Percentiles rank a stretch among this genome's conserved stretches.
phyloP scores from a whole-genome alignment of 2,329 filamentous ascomycete genomes.

The Allantophomopsis cytisporea region DNA sequence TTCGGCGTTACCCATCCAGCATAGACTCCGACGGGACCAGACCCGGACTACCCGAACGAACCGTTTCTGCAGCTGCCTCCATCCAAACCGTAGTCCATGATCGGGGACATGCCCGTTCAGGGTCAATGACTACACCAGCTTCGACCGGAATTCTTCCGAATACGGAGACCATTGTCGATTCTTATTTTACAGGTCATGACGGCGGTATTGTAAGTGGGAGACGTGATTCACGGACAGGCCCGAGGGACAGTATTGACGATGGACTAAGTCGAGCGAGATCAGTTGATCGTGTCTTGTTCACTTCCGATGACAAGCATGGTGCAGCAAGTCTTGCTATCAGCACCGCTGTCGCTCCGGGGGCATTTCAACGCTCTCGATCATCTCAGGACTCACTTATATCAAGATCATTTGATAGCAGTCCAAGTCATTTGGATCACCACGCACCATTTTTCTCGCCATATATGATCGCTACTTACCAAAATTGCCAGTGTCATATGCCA shows the following conservation, averaged over 20 bases:
- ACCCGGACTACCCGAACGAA: constrained; percentile 21
- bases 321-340: constrained; percentile 50
- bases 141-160: constrained; percentile 1
- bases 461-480: constrained; percentile 10
- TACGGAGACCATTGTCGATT: constrained; percentile 5
- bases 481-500: constrained; percentile 4
- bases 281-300: constrained; percentile 46
- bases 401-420: constrained; percentile 10
- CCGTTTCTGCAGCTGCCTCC: constrained; percentile 14
- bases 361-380: constrained; percentile 11
- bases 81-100: constrained; percentile 16
- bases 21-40: constrained; percentile 21
- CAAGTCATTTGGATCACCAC: constrained; percentile 2
- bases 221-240: constrained; percentile 1
- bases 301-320: constrained; percentile 47
- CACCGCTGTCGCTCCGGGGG: constrained; percentile 45
- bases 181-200: constrained; percentile 1
- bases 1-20: constrained; percentile 19
- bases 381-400: constrained; percentile 1
- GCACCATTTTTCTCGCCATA: constrained; percentile 2
- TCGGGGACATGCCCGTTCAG: constrained; percentile 15
- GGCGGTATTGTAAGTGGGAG: neutral
- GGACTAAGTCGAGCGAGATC: constrained; percentile 43
- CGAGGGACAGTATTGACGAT: constrained; percentile 22
- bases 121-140: constrained; percentile 19